Evolutionary conservation across 495 filamentous ascomycete species (phyloP), one percentile per base, ranked within the genome.

Genomic region (Aspergillus bertholletiae): DNA sequence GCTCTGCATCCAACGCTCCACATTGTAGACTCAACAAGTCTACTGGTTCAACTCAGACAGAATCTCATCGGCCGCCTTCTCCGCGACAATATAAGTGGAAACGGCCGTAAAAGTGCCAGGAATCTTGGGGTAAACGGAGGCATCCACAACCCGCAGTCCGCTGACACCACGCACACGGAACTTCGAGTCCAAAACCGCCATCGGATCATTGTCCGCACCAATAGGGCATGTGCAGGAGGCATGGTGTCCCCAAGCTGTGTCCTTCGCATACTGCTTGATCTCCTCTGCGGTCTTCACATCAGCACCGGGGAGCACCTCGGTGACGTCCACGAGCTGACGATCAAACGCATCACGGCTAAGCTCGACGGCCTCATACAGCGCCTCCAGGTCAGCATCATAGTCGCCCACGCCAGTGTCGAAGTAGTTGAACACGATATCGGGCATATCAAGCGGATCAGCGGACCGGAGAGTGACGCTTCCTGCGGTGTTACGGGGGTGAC

Each of bases 31-130:
- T n/a, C n/a, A n/a, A n/a, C n/a, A n/a, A n/a, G n/a, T n/a, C n/a
- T n/a, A n/a, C n/a, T n/a, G n/a, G n/a, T n/a, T n/a, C n/a, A n/a
- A n/a, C n/a, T n/a, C n/a, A n/a, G n/a, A n/a, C 22, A 82, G 35
- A 46, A 85, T 83, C 24, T 80, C 80, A 56, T 82, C 84, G 0
- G 82, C 74, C 2, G 84, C 84, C 76, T 87, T 87, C 63, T 83
- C 79, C n/a, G 71, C 74, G 18, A 87, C 62, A 75, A 85, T 84
- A 58, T 83, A 85, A 0, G 81, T 82, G 13, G 84, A 76, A 28
- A 81, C 63, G 20, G 72, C 73, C 24, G 80, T 80, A 53, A 84
- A 87, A 27, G 76, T 78, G 2, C 84, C 84, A 24, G 80, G 81
- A 45, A 81, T 83, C 24, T 68, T 61, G n/a, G 83, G 82, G 49